Evolutionary conservation across 73 alveolate species (phyloP).

Genomic region (Paramecium octaurelia): DNA sequence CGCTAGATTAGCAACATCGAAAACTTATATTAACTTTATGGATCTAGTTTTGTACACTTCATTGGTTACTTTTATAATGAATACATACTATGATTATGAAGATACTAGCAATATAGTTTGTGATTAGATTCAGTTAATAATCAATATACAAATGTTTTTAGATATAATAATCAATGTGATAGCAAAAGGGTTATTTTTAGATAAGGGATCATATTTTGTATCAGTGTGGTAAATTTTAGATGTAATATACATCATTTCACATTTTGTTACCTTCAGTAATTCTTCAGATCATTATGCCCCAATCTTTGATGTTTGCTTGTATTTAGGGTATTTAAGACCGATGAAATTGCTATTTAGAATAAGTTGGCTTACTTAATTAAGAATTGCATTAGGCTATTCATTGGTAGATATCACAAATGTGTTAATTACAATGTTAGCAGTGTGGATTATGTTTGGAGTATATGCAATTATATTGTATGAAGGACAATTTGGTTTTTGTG

Average conservation of each 20-base stretch:
- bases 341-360: not conserved
- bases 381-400: not conserved
- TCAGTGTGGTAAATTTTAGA: not conserved
- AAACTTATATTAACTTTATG: not conserved
- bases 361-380: not conserved
- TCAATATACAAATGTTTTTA: not conserved
- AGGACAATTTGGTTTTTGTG: slow-evolving; percentile 48
- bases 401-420: not conserved
- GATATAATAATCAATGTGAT: not conserved
- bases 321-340: slow-evolving; percentile 11
- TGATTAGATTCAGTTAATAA: not conserved
- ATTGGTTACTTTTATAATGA: not conserved
- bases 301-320: not conserved
- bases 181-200: slow-evolving; percentile 16
- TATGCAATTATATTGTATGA: not conserved
- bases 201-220: not conserved
- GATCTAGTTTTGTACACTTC: not conserved
- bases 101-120: not conserved
- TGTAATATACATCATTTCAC: not conserved
- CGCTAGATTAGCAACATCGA: not conserved
- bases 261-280: not conserved
- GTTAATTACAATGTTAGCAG: not conserved
- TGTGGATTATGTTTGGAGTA: slow-evolving; percentile 32
- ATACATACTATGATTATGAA: not conserved
- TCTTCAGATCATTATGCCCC: not conserved